These are phyloP conservation scores for Phytopythium kandeliae DNA, from an alignment of 352 stramenopile species.

Conservation along the genomic window DNA sequence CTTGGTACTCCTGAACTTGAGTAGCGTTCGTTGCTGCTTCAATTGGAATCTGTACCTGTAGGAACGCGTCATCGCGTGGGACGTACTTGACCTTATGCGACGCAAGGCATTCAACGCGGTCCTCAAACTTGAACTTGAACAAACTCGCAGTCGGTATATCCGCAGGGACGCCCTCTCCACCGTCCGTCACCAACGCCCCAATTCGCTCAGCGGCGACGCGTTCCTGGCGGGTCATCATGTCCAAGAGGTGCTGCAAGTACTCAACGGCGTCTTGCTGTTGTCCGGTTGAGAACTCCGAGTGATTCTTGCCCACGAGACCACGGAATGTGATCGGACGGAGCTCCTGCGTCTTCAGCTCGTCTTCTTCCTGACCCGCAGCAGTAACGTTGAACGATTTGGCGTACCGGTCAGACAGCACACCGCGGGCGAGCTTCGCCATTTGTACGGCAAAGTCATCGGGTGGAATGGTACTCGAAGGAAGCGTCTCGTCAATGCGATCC, in stretches of 20 bases:
- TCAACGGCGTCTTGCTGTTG: slow-evolving; percentile 98
- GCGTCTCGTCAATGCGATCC: slow-evolving; percentile 54
- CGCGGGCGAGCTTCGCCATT: slow-evolving; percentile 90
- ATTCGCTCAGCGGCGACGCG: slow-evolving; percentile 41
- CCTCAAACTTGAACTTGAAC: slow-evolving; percentile 92
- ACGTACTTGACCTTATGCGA: slow-evolving; percentile 89
- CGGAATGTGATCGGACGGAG: slow-evolving; percentile 91
- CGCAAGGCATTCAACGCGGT: slow-evolving; percentile 71
- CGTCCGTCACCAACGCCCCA: slow-evolving; percentile 32
- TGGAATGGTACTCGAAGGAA: slow-evolving; percentile 15
- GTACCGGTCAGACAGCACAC: slow-evolving; percentile 87
- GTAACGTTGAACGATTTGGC: slow-evolving; percentile 34
- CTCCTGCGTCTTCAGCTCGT: slow-evolving; percentile 33
- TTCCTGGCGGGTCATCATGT: slow-evolving; percentile 89
- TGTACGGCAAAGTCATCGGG: slow-evolving; percentile 88
- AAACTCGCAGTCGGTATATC: slow-evolving; percentile 73
- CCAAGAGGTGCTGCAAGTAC: slow-evolving; percentile 96
- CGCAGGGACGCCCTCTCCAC: slow-evolving; percentile 12
- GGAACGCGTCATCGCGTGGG: slow-evolving; percentile 62
- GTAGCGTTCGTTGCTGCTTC: slow-evolving; percentile 82
- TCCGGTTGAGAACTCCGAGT: slow-evolving; percentile 95
- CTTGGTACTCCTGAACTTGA: slow-evolving; percentile 84
- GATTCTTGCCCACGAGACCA: slow-evolving; percentile 90
- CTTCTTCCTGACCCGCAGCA: slow-evolving; percentile 21
- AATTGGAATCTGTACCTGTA: slow-evolving; percentile 86